Conservation (phyloP, 2,329 filamentous ascomycete genomes). For the Penicillium sp. region DNA sequence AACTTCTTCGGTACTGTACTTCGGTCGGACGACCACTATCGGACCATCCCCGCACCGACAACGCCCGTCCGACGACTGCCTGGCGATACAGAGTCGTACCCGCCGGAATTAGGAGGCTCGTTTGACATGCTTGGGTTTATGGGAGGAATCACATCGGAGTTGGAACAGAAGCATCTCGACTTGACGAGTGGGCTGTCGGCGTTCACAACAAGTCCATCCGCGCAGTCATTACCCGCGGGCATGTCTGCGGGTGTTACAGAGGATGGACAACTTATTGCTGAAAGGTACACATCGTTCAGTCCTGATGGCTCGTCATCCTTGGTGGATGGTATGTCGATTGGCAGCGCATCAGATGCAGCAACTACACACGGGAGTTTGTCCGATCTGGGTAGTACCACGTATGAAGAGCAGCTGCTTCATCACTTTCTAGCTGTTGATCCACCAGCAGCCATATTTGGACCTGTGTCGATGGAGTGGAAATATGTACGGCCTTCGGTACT, state of each 20-base stretch:
- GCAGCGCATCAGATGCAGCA: conserved; percentile 13
- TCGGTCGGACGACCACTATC: conserved; percentile 24
- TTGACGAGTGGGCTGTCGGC: conserved; percentile 22
- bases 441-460: conserved; percentile 31
- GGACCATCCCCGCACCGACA: conserved; percentile 9
- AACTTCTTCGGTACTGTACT: conserved; percentile 31
- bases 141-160: conserved; percentile 34
- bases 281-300: conserved; percentile 12
- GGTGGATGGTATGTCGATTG: conserved; percentile 15
- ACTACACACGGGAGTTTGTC: conserved; percentile 19
- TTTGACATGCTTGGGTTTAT: conserved; percentile 39
- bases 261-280: conserved; percentile 8
- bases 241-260: conserved; percentile 1
- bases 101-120: conserved; percentile 16
- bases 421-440: conserved; percentile 28
- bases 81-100: conserved; percentile 9
- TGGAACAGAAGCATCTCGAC: conserved; percentile 34
- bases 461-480: conserved; percentile 32
- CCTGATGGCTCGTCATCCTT: conserved; percentile 13
- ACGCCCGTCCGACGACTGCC: conserved; percentile 7
- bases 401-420: conserved; percentile 30
- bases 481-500: conserved; percentile 27
- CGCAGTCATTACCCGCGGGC: conserved; percentile 8
- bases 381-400: conserved; percentile 16
- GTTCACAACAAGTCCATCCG: conserved; percentile 12